Evolutionary conservation across 139 green algal genomes (phyloP), one percentile per base, ranked within the genome.

Genomic region (Desmodesmus armatus): DNA sequence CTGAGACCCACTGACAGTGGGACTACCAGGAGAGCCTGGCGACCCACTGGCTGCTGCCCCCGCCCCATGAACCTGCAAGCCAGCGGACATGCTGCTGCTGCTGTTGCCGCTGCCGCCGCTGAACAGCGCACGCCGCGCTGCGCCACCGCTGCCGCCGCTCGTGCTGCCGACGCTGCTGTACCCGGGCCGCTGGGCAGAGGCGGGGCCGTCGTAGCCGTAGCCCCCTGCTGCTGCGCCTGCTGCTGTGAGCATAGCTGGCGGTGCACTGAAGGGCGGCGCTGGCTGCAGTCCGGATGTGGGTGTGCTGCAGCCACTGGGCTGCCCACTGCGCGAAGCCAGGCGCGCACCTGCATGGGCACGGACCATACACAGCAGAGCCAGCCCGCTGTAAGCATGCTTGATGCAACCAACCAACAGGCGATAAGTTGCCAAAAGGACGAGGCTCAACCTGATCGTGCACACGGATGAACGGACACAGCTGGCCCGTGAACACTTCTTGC

Each of bases 21-120:
- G n/a, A n/a, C n/a, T n/a, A n/a, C n/a, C n/a, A n/a, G n/a, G n/a
- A n/a, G n/a, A n/a, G n/a, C n/a, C n/a, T n/a, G n/a, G n/a, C n/a
- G n/a, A n/a, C n/a, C 67, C 15, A 25, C 67, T 47, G n/a, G 67
- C 67, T 53, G 35, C 67, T 51, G 67, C 25, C 23, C 15, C 73
- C 17, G 73, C 73, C 35, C 31, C 65, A 41, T 31, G n/a, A 3
- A 31, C 73, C 35, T 80, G 73, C 47, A 55, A 55, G 47, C 13
- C 35, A 63, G 31, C 73, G 23, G 31, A 47, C 73, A 37, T 66
- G 49, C 73, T 67, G 49, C 73, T 80, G 49, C 19, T 39, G 69
- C 40, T 77, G 69, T 13, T 23, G 33, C 29, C 47, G 47, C 29
- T 49, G 27, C 19, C 23, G 49, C 31, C 35, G 31, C 47, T 80